Evolutionary conservation across 2,329 filamentous ascomycete genomes (phyloP).

Genomic region (Neonectria magnoliae): DNA sequence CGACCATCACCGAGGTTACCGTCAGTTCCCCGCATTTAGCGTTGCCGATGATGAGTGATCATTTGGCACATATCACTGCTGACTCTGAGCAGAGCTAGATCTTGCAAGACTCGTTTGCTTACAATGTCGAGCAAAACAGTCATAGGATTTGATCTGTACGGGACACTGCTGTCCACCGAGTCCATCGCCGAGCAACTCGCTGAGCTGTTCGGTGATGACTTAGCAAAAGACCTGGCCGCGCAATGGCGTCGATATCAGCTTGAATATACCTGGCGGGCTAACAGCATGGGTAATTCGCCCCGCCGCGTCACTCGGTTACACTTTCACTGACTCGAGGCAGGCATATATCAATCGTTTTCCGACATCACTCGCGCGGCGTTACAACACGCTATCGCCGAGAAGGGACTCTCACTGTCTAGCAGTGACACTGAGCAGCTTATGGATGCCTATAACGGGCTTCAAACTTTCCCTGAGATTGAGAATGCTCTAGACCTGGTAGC

Average conservation of each 20-base stretch:
- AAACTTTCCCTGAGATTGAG: slow-evolving; percentile 71
- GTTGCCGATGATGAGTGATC: background rate
- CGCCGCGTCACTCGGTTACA: background rate
- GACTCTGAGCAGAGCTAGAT: background rate
- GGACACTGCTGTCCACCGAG: slow-evolving; percentile 76
- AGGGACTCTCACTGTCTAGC: slow-evolving; percentile 55
- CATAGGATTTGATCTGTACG: slow-evolving; percentile 80
- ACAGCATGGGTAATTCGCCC: slow-evolving; percentile 71
- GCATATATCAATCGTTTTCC: slow-evolving; percentile 60
- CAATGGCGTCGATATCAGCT: slow-evolving; percentile 77
- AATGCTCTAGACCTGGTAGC: slow-evolving; percentile 61
- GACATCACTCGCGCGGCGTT: slow-evolving; percentile 71
- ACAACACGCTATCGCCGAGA: slow-evolving; percentile 70
- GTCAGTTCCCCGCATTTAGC: background rate
- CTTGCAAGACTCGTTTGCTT: background rate
- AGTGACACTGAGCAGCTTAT: slow-evolving; percentile 63
- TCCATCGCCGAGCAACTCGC: slow-evolving; percentile 71
- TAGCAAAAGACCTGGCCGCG: slow-evolving; percentile 65
- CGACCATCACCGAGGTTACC: background rate
- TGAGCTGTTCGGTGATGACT: slow-evolving; percentile 65
- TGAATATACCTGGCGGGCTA: slow-evolving; percentile 81
- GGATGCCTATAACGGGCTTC: slow-evolving; percentile 71
- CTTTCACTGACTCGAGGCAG: slow-evolving; percentile 49
- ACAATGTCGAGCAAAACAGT: slow-evolving; percentile 46
- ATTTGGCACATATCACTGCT: background rate